phyloP scores from a whole-genome alignment of 768 basidiomycete genomes.

The Gymnopilus dilepis region DNA sequence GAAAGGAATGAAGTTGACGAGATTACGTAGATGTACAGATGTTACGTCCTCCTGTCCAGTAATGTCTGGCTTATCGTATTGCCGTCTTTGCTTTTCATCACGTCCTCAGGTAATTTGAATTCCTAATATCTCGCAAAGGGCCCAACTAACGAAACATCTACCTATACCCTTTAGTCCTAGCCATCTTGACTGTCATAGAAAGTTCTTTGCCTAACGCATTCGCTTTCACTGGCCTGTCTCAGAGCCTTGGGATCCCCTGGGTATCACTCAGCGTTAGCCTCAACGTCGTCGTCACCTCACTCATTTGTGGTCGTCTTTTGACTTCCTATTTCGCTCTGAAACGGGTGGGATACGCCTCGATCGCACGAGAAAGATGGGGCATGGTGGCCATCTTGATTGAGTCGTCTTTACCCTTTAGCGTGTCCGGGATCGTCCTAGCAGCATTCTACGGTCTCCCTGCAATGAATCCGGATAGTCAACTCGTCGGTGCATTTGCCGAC shows the following conservation, averaged over 20 bases:
- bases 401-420: constrained; percentile 10
- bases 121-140: too few species aligned
- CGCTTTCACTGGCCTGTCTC: neutral
- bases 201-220: constrained; percentile 6
- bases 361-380: neutral
- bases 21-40: constrained; percentile 1
- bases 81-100: neutral
- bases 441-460: neutral
- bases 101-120: neutral
- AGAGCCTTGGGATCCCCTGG: constrained; percentile 7
- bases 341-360: neutral
- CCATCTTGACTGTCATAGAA: constrained; percentile 5
- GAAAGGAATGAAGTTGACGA: too few species aligned
- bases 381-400: constrained; percentile 11
- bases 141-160: too few species aligned
- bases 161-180: constrained; percentile 2
- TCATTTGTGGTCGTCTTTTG: constrained; percentile 3
- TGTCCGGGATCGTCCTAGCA: constrained; percentile 8
- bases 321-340: neutral
- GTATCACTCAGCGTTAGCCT: constrained; percentile 8
- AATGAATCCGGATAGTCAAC: neutral
- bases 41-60: constrained; percentile 1
- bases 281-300: constrained; percentile 8
- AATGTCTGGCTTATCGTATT: neutral
- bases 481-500: constrained; percentile 1